Percentiles rank a stretch among this genome's conserved stretches.
Evolutionary conservation across 306 rosid species (phyloP).

Genomic region (Prunus fruticosa): DNA sequence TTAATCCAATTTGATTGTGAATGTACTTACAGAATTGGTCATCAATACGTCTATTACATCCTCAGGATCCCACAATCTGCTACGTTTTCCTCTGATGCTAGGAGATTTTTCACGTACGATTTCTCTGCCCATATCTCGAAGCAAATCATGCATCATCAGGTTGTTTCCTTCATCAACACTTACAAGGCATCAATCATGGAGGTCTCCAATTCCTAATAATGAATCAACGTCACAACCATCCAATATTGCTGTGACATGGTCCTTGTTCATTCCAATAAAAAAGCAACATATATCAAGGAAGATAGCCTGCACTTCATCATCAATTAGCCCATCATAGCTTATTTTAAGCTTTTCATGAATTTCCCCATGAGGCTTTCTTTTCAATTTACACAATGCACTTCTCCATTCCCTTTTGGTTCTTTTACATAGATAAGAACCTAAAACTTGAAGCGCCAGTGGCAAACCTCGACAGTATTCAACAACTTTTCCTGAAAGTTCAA

Average conservation of each 20-base stretch:
- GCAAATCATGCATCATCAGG: conserved; percentile 2
- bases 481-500: neutral
- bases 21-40: neutral
- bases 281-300: conserved; percentile 45
- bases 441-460: conserved; percentile 38
- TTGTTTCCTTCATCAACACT: conserved; percentile 5
- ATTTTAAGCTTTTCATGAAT: conserved; percentile 19
- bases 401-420: conserved; percentile 22
- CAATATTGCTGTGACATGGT: conserved; percentile 19
- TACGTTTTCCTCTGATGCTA: conserved; percentile 8
- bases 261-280: conserved; percentile 29
- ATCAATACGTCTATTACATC: neutral
- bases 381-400: conserved; percentile 19
- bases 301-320: conserved; percentile 6
- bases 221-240: conserved; percentile 31
- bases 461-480: conserved; percentile 30
- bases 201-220: conserved; percentile 25
- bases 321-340: conserved; percentile 21
- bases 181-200: conserved; percentile 28
- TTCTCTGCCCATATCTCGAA: conserved; percentile 42
- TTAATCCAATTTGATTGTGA: neutral
- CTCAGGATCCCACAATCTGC: conserved; percentile 3
- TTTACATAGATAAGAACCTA: conserved; percentile 28
- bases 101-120: conserved; percentile 23
- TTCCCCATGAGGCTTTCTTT: conserved; percentile 7